A percentile compares a stretch with the other conserved stretches of the same genome.
These are phyloP conservation scores for Aureobasidium namibiae DNA, from an alignment of 2,329 filamentous ascomycete species.

Conservation along the genomic window DNA sequence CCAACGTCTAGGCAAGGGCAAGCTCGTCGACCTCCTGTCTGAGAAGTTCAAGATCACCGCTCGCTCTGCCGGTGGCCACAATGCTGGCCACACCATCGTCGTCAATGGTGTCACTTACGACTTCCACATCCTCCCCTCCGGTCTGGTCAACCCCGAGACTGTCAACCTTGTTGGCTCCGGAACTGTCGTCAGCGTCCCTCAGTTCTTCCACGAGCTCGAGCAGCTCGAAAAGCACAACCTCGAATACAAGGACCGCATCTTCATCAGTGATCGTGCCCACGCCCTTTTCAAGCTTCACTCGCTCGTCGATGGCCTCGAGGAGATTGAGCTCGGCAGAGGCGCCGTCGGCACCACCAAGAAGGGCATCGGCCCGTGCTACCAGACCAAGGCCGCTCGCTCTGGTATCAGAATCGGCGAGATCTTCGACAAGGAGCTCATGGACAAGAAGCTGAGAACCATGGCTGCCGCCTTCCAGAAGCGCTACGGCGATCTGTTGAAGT, in stretches of 20 bases:
- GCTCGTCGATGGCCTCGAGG: conserved; percentile 59
- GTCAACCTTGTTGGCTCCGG: conserved; percentile 62
- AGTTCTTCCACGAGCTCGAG: conserved; percentile 58
- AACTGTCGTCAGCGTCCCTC: conserved; percentile 60
- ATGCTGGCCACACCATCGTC: conserved; percentile 44
- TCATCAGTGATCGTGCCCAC: conserved; percentile 56
- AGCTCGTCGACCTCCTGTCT: conserved; percentile 43
- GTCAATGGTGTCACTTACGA: conserved; percentile 41
- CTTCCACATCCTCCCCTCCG: conserved; percentile 57
- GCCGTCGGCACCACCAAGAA: conserved; percentile 45
- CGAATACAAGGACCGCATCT: conserved; percentile 50
- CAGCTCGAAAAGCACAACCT: conserved; percentile 54
- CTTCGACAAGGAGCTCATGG: conserved; percentile 59
- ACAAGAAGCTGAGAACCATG: conserved; percentile 55
- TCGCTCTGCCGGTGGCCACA: conserved; percentile 53
- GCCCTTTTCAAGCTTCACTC: conserved; percentile 59
- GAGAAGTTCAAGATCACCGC: conserved; percentile 48
- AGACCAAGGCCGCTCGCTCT: conserved; percentile 55
- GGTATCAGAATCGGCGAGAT: conserved; percentile 60
- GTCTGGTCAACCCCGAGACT: conserved; percentile 62
- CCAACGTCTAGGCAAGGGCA: conserved; percentile 38
- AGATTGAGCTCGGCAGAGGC: conserved; percentile 41
- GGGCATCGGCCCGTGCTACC: conserved; percentile 49
- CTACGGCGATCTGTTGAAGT: conserved; percentile 58
- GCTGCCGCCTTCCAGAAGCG: conserved; percentile 58